Conservation (phyloP, 2,329 filamentous ascomycete species). For the Colletotrichum horii region DNA sequence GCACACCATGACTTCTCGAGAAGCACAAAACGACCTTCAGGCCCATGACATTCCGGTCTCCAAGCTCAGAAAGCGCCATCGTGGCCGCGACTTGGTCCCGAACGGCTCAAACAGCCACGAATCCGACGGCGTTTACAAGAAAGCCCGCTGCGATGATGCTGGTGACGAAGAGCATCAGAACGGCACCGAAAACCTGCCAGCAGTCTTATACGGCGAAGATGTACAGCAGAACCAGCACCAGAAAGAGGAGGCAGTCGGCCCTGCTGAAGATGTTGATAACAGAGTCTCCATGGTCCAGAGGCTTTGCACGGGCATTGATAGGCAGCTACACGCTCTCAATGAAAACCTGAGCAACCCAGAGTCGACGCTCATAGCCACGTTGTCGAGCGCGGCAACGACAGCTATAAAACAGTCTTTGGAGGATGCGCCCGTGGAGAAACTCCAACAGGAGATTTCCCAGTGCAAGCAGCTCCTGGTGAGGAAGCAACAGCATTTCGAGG, state of each 20-base stretch:
- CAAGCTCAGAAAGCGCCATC: not conserved
- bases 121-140: not conserved
- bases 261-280: accelerated
- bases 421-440: not conserved
- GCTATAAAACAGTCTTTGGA: not conserved
- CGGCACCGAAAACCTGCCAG: not conserved
- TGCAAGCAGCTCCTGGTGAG: not conserved
- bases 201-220: accelerated
- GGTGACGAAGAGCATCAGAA: not conserved
- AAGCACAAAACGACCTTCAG: not conserved
- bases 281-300: not conserved
- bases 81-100: accelerated
- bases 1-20: not conserved
- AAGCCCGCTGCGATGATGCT: not conserved
- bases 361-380: not conserved
- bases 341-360: not conserved
- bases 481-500: not conserved
- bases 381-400: accelerated
- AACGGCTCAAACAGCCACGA: not conserved
- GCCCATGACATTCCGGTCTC: accelerated
- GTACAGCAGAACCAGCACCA: not conserved
- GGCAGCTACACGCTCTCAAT: not conserved
- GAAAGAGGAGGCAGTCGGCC: accelerated
- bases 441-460: not conserved
- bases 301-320: not conserved